Evolutionary conservation across 371 early-diverging fungal species (phyloP), one percentile per base, ranked within the genome.

Genomic region (Syncephalis fuscata): DNA sequence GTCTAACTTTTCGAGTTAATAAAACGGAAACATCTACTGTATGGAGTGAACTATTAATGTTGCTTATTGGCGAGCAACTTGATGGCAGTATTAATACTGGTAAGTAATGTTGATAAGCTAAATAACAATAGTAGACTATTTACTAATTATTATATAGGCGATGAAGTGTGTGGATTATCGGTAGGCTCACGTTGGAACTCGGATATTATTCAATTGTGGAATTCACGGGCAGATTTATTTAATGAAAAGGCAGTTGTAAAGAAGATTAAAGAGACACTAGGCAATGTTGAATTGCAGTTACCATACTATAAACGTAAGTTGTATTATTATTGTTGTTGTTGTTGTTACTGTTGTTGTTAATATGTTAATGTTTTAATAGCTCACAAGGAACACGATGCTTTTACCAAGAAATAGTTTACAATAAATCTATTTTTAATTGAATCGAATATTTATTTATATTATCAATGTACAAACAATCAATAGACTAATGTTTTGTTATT

Each of bases 181-280:
- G 69, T 74, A 7, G 70, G 73, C 2, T 66, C 70, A 16, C 68
- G 79, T 23, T 73, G 68, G 55, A 69, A 68, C 42, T 63, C 63
- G 17, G 73, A 77, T 49, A 69, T 72, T 48, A 69, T 77, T 55
- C 69, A 73, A 48, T 67, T 80, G 27, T 80, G 80, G 80, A 73
- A 68, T 53, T 66, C 61, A 48, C 59, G 68, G 49, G 64, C 62
- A 19, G 54, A 63, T 14, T 48, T 51, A 39, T 53, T 58, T 40
- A 56, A 62, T 20, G 60, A 65, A 49, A 52, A 54, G 3, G 55
- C 61, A 14, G 61, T 78, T 11, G 61, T 62, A 45, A 49, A 66
- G 11, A 63, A 61, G 57, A 50, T 75, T 27, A 48, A 47, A 2
- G 62, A 70, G 36, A 51, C 64, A 36, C 46, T 74, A 40, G 53